A percentile compares a stretch with the other conserved stretches of the same genome.
These are phyloP conservation scores for Chaetomiaceae sp. DNA, from an alignment of 2,329 filamentous ascomycete species.

Conservation along the genomic window DNA sequence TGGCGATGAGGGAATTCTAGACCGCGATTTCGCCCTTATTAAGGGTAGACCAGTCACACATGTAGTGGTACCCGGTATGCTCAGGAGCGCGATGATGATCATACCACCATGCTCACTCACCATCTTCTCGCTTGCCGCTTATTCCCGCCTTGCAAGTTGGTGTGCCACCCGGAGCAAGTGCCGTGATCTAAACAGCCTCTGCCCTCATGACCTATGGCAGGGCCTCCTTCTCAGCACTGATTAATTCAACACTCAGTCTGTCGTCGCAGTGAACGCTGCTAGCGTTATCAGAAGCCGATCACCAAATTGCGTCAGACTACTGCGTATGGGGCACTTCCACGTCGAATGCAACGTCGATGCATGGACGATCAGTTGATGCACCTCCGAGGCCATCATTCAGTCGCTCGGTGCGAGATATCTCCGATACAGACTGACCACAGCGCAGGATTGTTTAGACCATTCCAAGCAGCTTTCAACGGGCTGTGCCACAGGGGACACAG, in stretches of 20 bases:
- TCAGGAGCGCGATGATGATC: too few species aligned
- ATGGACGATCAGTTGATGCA: not conserved
- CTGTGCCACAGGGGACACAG: too few species aligned
- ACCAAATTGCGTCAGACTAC: constrained; percentile 3
- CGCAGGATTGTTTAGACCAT: too few species aligned
- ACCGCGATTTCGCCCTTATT: too few species aligned
- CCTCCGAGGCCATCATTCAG: too few species aligned
- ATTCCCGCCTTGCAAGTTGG: constrained; percentile 8
- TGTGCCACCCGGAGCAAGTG: constrained; percentile 10
- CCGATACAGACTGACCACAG: too few species aligned
- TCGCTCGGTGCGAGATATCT: too few species aligned
- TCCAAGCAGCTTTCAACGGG: too few species aligned
- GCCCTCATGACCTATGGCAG: constrained; percentile 12
- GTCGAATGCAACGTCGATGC: constrained; percentile 1
- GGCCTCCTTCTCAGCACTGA: not conserved
- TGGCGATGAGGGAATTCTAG: too few species aligned
- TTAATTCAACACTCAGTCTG: not conserved
- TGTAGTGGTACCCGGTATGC: too few species aligned
- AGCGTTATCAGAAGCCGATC: constrained; percentile 3
- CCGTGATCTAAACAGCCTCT: constrained; percentile 2
- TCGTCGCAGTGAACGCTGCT: too few species aligned
- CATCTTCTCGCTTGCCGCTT: constrained; percentile 4
- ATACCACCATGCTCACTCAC: constrained; percentile 8
- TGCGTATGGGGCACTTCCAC: not conserved
- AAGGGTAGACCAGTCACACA: too few species aligned